Percentiles rank a stretch among this genome's conserved stretches.
Evolutionary conservation across 495 filamentous ascomycete genomes (phyloP).

Genomic region (Podospora bellae-mahoneyi): DNA sequence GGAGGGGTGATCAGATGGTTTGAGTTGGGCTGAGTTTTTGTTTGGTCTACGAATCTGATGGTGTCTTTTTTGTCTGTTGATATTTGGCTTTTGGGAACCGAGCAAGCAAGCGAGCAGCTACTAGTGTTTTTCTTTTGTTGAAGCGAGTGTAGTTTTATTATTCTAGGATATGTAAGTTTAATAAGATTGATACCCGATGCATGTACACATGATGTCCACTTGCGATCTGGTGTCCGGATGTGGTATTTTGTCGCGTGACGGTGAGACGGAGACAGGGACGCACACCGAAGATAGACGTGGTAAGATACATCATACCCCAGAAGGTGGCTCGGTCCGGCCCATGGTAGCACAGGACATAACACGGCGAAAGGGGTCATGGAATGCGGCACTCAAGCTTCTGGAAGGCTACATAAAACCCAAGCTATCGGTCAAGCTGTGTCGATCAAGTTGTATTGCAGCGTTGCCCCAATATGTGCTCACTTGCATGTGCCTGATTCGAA

Average conservation of each 20-base stretch:
- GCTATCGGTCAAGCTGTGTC: neutral
- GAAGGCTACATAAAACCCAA: neutral
- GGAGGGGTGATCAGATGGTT: slow-evolving; percentile 11
- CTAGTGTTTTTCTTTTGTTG: neutral
- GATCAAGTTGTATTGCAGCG: neutral
- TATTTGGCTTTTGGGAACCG: neutral
- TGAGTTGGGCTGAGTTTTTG: neutral
- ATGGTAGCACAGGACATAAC: neutral
- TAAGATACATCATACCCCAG: too few relatives aligned
- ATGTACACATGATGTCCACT: neutral
- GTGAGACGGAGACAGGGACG: too few relatives aligned
- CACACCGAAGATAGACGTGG: neutral
- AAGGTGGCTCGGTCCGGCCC: neutral
- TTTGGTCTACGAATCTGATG: neutral
- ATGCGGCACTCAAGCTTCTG: neutral
- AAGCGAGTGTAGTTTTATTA: neutral
- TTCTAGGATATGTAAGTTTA: neutral
- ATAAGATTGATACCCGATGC: neutral
- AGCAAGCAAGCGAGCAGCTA: neutral
- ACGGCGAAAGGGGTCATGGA: neutral
- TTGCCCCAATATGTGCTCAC: neutral
- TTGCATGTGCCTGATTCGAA: neutral
- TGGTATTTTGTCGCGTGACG: neutral
- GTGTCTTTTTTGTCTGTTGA: neutral
- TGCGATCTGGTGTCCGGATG: neutral